phyloP scores from a whole-genome alignment of 1,284 basidiomycete species.

The Cryptococcus sp. region DNA sequence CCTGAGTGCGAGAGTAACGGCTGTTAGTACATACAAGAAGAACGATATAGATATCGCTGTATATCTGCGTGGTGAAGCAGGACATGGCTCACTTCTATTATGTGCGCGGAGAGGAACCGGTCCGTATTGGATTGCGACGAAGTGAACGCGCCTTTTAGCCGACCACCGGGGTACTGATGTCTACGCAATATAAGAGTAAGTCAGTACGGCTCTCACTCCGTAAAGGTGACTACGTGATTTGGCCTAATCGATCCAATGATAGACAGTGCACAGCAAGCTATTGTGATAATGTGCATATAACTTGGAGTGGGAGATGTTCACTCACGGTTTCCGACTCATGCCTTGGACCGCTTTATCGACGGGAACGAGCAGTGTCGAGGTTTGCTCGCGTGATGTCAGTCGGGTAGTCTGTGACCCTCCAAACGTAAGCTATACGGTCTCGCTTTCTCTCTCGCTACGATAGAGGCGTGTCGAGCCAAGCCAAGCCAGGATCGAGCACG shows the following conservation, averaged over 20 bases:
- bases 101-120: slow-evolving; percentile 44
- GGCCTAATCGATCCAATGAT: too few relatives aligned
- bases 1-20: not conserved
- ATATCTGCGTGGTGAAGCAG: not conserved
- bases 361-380: slow-evolving; percentile 49
- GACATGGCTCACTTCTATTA: slow-evolving; percentile 35
- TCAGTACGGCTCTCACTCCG: not conserved
- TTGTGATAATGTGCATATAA: too few relatives aligned
- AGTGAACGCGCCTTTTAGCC: slow-evolving; percentile 5
- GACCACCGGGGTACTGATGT: slow-evolving; percentile 23
- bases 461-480: too few relatives aligned
- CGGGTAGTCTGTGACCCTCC: slow-evolving; percentile 16
- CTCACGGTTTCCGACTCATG: slow-evolving; percentile 47
- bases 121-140: slow-evolving; percentile 32
- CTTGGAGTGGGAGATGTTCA: not conserved
- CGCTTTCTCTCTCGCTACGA: too few relatives aligned
- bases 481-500: too few relatives aligned
- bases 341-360: slow-evolving; percentile 46
- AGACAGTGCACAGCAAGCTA: too few relatives aligned
- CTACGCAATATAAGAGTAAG: slow-evolving; percentile 13
- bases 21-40: not conserved
- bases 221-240: too few relatives aligned
- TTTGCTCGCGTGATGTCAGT: slow-evolving; percentile 20
- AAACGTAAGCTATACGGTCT: too few relatives aligned
- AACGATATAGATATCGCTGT: not conserved